Base-by-base conservation (phyloP, 2,329 filamentous ascomycete genomes). In the Epichloe baconii region DNA sequence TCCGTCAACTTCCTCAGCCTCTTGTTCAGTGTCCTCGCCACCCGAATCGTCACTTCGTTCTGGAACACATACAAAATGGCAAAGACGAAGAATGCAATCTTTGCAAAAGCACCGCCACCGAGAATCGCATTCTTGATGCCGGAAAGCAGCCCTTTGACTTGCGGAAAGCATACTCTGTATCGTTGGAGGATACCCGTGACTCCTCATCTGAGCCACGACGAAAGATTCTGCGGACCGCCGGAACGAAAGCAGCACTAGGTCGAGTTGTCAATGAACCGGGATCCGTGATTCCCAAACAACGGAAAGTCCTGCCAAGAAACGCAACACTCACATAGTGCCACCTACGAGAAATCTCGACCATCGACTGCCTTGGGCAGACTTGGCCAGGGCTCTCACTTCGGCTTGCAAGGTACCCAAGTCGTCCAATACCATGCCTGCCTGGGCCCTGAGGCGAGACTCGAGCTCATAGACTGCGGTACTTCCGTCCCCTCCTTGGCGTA, bases 1-100 rank as follows among this genome's bases (percentile, higher is more conserved):
- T 65, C 59, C 31, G 66, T 63, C 7, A 80, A 67, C 45, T 68
- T 68, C 64, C 71, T 75, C 46, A 80, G 58, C 31, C 76, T 65
- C 61, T 72, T 75, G 34, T 69, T 67, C 17, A 78, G 62, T 4
- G 76, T 79, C 58, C 68, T 69, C 11, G 75, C 76, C 3, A 79
- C 76, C 4, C 76, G 71, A 45, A 80, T 60, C 49, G 74, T 69
- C 19, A 81, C 77, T 61, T 81, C 78, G 59, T 77, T 79, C 58
- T 74, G 71, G 55, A 81, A 81, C 12, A 80, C 71, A 60, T 78
- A 80, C 40, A 80, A 64, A 19, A 78, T 73, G 2, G 76, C 73
- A 55, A 80, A 74, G 3, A 80, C 75, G 35, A 80, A 72, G 55
- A 77, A 72, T 8, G 73, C 73, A 10, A 79, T 54, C 37, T 71